These are phyloP conservation scores for Entoloma clypeatum DNA, from an alignment of 1,284 basidiomycete genomes.

Conservation along the genomic window DNA sequence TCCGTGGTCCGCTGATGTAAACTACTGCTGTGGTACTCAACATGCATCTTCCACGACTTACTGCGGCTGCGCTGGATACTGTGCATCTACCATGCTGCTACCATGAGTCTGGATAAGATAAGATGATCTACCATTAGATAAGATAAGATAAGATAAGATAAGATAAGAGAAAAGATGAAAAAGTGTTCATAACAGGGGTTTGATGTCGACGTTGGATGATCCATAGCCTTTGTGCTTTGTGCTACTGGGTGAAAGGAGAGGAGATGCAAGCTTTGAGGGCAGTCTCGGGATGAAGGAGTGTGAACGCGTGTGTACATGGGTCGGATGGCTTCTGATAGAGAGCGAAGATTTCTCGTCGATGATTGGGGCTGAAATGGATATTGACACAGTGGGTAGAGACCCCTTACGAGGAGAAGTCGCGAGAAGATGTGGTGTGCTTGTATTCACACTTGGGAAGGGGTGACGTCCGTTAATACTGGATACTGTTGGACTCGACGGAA, in stretches of 20 bases:
- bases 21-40: too few relatives aligned
- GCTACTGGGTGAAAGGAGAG: slow-evolving; percentile 38
- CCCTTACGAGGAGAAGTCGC: slow-evolving; percentile 33
- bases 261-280: slow-evolving; percentile 61
- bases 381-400: slow-evolving; percentile 34
- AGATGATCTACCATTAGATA: too few relatives aligned
- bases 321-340: slow-evolving; percentile 15
- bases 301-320: slow-evolving; percentile 51
- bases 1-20: too few relatives aligned
- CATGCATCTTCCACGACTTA: too few relatives aligned
- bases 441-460: slow-evolving; percentile 43
- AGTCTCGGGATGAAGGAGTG: slow-evolving; percentile 68
- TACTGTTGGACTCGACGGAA: slow-evolving; percentile 10
- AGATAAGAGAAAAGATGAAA: too few relatives aligned
- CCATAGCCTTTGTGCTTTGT: slow-evolving; percentile 53
- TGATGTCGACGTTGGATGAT: slow-evolving; percentile 34
- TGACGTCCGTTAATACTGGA: slow-evolving; percentile 32
- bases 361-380: slow-evolving; percentile 34
- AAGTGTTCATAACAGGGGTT: too few relatives aligned
- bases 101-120: too few relatives aligned
- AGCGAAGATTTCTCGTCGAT: slow-evolving; percentile 20
- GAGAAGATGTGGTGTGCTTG: slow-evolving; percentile 27
- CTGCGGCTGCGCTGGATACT: too few relatives aligned
- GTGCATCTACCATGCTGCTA: too few relatives aligned
- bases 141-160: too few relatives aligned